A percentile compares a stretch with the other conserved stretches of the same genome.
Conservation (phyloP, 257 asterid genomes). For the Scutellaria galericulata region DNA sequence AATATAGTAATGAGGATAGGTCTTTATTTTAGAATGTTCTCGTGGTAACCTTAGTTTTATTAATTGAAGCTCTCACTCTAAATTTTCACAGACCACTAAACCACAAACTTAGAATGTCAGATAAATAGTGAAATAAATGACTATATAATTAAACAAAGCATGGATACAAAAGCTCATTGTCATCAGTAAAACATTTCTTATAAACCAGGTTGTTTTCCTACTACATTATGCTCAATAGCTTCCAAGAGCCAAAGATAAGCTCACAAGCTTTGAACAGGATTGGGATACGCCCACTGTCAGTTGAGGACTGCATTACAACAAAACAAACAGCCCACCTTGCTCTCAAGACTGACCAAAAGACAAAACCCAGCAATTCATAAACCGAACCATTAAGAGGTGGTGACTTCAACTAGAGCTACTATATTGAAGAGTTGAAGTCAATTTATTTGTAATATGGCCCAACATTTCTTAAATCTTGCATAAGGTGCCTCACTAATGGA, state of each 20-base stretch:
- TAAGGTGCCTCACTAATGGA: background rate
- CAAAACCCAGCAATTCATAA: background rate
- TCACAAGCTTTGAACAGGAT: conserved; percentile 5
- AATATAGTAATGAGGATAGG: background rate
- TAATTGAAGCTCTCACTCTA: background rate
- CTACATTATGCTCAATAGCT: conserved; percentile 7
- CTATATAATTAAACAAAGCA: conserved; percentile 4
- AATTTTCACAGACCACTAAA: background rate
- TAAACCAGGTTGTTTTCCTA: conserved; percentile 12
- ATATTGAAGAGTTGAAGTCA: background rate
- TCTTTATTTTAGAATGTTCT: conserved; percentile 13
- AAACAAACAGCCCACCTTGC: background rate
- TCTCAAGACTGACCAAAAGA: background rate
- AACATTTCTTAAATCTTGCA: conserved; percentile 12
- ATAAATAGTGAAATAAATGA: background rate
- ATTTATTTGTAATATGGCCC: background rate
- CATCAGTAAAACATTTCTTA: background rate
- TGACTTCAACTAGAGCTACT: background rate
- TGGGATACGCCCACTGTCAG: background rate
- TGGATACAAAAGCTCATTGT: background rate
- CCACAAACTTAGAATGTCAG: background rate
- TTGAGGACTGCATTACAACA: background rate
- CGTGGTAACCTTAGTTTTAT: background rate
- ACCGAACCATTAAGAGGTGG: conserved; percentile 4
- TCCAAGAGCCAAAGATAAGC: conserved; percentile 14